Conservation (phyloP, 169 alveolate species). For the Perkinsus marinus region DNA sequence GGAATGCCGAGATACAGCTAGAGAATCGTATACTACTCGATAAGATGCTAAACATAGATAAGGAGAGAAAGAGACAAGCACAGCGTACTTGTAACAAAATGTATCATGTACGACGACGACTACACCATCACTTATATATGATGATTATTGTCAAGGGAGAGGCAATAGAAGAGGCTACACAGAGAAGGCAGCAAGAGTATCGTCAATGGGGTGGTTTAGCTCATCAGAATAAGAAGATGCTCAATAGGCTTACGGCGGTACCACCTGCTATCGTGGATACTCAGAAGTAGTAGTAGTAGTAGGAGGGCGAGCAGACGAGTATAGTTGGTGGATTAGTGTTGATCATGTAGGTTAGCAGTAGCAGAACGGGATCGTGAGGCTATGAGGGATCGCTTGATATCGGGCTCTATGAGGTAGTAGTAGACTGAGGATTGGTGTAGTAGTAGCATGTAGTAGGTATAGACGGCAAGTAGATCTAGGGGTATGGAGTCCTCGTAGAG, state of each 20-base stretch:
- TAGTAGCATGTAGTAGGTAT: background rate
- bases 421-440: background rate
- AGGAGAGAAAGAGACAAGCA: background rate
- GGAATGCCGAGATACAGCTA: background rate
- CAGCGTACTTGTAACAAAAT: background rate
- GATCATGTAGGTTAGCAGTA: background rate
- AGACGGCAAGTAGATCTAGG: background rate
- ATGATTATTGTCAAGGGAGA: too few species aligned
- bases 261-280: background rate
- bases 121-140: too few species aligned
- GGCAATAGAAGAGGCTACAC: background rate
- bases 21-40: constrained; percentile 8
- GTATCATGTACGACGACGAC: background rate
- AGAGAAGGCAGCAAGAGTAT: background rate
- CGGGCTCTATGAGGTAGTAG: background rate
- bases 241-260: background rate
- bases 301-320: background rate
- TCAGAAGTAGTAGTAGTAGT: background rate
- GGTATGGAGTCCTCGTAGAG: background rate
- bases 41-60: constrained; percentile 11
- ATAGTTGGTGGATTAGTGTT: too few species aligned
- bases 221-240: background rate
- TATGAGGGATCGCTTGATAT: background rate
- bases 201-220: background rate
- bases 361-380: background rate